Evolutionary conservation across 1,139 yeast species (phyloP).

Genomic region (Pichia sp.): DNA sequence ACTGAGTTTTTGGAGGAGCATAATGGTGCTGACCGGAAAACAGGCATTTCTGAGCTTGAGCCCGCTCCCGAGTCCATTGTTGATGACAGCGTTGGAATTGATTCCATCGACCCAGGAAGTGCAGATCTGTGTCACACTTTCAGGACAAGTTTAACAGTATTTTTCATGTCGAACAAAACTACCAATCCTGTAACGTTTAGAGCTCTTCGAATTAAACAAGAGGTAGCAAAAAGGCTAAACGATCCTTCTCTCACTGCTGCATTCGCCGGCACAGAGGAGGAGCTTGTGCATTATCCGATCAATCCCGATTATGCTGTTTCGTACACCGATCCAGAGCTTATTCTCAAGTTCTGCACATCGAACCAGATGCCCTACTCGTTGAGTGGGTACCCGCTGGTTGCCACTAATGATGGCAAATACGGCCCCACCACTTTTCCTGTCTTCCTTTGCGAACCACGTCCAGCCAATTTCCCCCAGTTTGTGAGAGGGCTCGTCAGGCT

Average conservation of each 20-base stretch:
- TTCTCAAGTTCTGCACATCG: constrained; percentile 6
- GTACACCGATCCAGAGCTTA: constrained; percentile 10
- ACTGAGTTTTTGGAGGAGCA: neutral
- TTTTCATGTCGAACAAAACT: constrained; percentile 12
- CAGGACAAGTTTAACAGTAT: constrained; percentile 9
- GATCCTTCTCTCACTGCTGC: neutral
- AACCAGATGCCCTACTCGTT: constrained; percentile 11
- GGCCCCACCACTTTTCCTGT: neutral
- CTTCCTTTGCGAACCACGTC: neutral
- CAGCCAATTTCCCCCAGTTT: constrained; percentile 1
- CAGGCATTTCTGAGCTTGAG: constrained; percentile 3
- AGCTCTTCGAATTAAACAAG: neutral
- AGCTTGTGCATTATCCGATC: constrained; percentile 10
- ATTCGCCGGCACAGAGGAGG: neutral
- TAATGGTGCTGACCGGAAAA: neutral
- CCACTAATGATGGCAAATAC: neutral
- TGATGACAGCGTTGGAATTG: neutral
- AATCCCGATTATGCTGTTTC: neutral
- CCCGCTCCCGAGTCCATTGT: constrained; percentile 12
- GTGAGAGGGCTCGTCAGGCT: constrained; percentile 3
- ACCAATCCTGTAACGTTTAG: constrained; percentile 3
- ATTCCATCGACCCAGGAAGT: neutral
- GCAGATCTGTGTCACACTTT: constrained; percentile 4
- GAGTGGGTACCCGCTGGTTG: constrained; percentile 13
- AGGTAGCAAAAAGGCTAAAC: neutral